Evolutionary conservation across 2,329 filamentous ascomycete species (phyloP), one percentile per base, ranked within the genome.

Genomic region (Trichoderma simmonsii): DNA sequence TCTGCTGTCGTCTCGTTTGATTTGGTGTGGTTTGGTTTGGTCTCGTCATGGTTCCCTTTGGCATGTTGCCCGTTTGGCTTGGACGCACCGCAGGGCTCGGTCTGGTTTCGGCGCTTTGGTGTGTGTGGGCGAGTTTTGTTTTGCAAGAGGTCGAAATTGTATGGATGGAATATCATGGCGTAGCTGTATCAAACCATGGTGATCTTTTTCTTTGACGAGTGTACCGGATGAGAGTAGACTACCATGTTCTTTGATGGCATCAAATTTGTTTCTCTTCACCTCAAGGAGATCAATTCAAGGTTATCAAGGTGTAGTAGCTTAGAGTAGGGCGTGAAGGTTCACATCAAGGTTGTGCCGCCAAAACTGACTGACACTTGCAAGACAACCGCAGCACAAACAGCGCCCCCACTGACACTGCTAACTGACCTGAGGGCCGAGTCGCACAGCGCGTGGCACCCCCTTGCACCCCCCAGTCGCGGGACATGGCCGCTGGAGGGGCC

Each of bases 381-480:
- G 34, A 36, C 65, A 28, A 21, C 24, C 34, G 64, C 32, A 61
- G n/a, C 18, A 34, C 51, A 57, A 57, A 21, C 48, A 51, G 56
- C 56, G 39, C 39, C 66, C 57, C 66, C 66, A 69, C 66, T 48
- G 36, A 14, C 26, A 36, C 56, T 24, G 30, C 63, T 56, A 54
- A 56, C 48, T 56, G 59, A 57, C 63, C 63, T 68, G 36, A 69
- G 26, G 48, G 39, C 57, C 66, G 66, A 61, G 66, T 69, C 39
- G 66, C 57, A 69, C 56, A 62, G 57, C 36, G 66, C 66, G 57
- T 61, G 66, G 66, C 66, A 61, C 66, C 69, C 69, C 69, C 69
- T 60, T 39, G 51, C 51, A 59, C 60, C 51, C 60, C 69, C 69
- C 60, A 36, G 69, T 30, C 69, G 67, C 69, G 51, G 69, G 62